Base-by-base conservation (phyloP, 2,329 filamentous ascomycete species). In the Rutstroemia sydowiana region DNA sequence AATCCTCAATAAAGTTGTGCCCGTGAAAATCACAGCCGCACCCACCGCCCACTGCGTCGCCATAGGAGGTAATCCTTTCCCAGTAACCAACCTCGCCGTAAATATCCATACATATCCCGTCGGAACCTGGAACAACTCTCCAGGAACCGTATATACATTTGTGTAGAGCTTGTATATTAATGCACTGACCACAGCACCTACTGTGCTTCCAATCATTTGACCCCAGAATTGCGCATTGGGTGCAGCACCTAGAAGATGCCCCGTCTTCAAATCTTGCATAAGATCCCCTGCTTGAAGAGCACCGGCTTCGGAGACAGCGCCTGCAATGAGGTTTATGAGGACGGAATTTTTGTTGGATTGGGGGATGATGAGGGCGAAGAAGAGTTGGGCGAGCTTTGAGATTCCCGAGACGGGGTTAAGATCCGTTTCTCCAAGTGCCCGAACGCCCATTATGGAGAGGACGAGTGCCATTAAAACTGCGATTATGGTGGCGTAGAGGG, bases 81-180 rank as follows among this genome's bases (percentile, higher is more conserved):
- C 93, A 0, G 91, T 97, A 9, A 98, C 91, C 2, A 98, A 76
- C 14, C 93, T 78, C 1, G 93, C 92, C 0, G 93, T 98, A 68
- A 96, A 96, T 48, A 98, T 87, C 93, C 93, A 98, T 5, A 98
- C 91, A 66, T 92, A 96, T 0, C 84, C 92, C 0, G 93, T 97
- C 0, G 93, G 93, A 1, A 95, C 90, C 65, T 95, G 87, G 67
- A 98, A 97, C 48, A 96, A 73, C 9, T 88, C 84, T 0, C 91
- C 88, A 0, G 93, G 93, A 5, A 98, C 86, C 36, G 83, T 75
- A 64, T 98, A 98, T 1, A 96, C 91, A 31, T 79, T 84, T 2
- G 90, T 92, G 65, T 98, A 98, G 13, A 97, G 73, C 53, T 84
- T 84, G 68, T 98, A 98, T 2, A 97, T 85, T 3, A 86, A 78